Evolutionary conservation across 495 filamentous ascomycete genomes (phyloP).

Genomic region (Penicillium manginii): DNA sequence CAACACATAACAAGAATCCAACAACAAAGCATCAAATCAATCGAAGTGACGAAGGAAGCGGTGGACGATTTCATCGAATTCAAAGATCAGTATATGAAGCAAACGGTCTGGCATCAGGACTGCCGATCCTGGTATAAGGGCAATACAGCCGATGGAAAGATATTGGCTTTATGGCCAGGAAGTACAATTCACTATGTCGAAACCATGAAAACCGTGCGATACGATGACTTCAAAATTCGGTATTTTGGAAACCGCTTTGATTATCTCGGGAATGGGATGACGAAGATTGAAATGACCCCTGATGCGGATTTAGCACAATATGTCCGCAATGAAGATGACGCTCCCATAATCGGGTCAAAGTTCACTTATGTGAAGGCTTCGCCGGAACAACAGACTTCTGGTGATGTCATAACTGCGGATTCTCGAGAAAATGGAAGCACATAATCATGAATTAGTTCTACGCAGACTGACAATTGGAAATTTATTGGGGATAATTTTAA

Average conservation of each 20-base stretch:
- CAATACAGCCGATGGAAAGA: slow-evolving; percentile 17
- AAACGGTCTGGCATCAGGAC: slow-evolving; percentile 40
- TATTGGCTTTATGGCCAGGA: slow-evolving; percentile 34
- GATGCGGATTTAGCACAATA: slow-evolving; percentile 45
- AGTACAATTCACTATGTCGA: slow-evolving; percentile 54
- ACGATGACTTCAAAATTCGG: slow-evolving; percentile 51
- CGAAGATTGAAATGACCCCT: slow-evolving; percentile 24
- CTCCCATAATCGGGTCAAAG: slow-evolving; percentile 5
- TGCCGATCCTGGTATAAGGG: slow-evolving; percentile 51
- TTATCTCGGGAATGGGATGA: slow-evolving; percentile 50
- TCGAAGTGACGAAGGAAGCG: slow-evolving; percentile 20
- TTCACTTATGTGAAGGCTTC: slow-evolving; percentile 4
- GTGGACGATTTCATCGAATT: slow-evolving; percentile 48
- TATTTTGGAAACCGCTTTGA: slow-evolving; percentile 51
- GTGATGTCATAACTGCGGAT: background rate
- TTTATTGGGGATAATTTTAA: too few relatives aligned
- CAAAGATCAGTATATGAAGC: slow-evolving; percentile 33
- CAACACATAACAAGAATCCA: slow-evolving; percentile 16
- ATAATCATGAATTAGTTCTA: background rate
- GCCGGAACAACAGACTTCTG: background rate
- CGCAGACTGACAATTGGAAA: background rate
- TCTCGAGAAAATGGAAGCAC: background rate
- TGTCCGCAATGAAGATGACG: slow-evolving; percentile 44
- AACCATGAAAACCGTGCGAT: slow-evolving; percentile 42
- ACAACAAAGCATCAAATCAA: slow-evolving; percentile 11